phyloP scores from a whole-genome alignment of 1,139 yeast species.

The Arxiozyma heterogenica region DNA sequence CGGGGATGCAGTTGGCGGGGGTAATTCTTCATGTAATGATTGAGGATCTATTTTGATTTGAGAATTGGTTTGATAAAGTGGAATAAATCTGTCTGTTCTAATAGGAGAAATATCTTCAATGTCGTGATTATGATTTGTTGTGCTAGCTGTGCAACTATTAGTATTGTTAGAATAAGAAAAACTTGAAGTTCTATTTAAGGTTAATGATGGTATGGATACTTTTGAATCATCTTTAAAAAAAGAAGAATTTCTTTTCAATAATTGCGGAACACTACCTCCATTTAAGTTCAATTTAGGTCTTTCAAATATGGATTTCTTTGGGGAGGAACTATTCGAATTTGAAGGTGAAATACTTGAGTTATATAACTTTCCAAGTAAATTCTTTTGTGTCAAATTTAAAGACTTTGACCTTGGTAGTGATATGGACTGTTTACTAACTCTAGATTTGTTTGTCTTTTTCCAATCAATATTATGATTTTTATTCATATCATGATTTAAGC shows the following conservation, averaged over 20 bases:
- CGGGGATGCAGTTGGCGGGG: constrained; percentile 42
- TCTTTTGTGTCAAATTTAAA: constrained; percentile 13
- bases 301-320: constrained; percentile 7
- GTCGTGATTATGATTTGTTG: background rate
- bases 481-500: background rate
- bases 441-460: constrained; percentile 2
- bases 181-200: background rate
- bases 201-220: constrained; percentile 2
- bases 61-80: constrained; percentile 40
- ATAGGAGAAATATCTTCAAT: constrained; percentile 4
- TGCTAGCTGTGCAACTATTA: background rate
- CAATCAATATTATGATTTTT: constrained; percentile 13
- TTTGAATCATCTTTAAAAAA: constrained; percentile 25
- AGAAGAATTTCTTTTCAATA: constrained; percentile 27
- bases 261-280: constrained; percentile 19
- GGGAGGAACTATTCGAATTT: background rate
- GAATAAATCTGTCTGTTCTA: constrained; percentile 43
- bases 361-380: background rate
- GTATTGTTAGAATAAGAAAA: background rate
- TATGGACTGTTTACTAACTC: constrained; percentile 11
- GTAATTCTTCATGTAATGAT: constrained; percentile 25
- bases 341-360: background rate
- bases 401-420: constrained; percentile 19
- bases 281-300: constrained; percentile 17
- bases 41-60: constrained; percentile 24